Evolutionary conservation across 352 stramenopile species (phyloP), one percentile per base, ranked within the genome.

Genomic region (Phytophthora hibernalis): DNA sequence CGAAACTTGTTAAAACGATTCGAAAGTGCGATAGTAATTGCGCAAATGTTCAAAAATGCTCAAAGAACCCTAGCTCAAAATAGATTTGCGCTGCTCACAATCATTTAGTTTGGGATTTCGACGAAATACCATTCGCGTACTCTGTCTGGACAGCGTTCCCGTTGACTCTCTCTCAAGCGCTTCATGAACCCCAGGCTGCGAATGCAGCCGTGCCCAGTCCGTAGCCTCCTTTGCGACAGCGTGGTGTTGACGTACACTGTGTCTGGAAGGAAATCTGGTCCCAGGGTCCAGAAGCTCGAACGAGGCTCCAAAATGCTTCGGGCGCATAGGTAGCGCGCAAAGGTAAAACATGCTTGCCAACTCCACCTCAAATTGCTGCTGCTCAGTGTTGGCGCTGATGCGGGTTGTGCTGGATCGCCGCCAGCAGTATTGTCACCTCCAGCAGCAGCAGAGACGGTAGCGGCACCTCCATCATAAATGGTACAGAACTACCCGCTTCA

Each of bases 351-450:
- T 63, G 1, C 8, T 26, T 4, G 45, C 54, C 20, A 54, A 35
- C 28, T n/a, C 30, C 26, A 55, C n/a, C 2, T 56, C 24, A 55
- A 63, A 55, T n/a, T 63, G 44, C n/a, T 63, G 44, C 45, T 56
- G 33, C 16, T 63, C 20, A 20, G 11, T 33, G 33, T 59, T 6
- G 18, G 9, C 40, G n/a, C 24, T 44, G 53, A 12, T 22, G 38
- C 9, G 31, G 31, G 31, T 13, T 37, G 31, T 13, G 31, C 6
- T 11, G 31, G 1, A 9, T 3, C 31, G 31, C 6, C 31, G 31
- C 31, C 31, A 37, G 31, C 12, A 10, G 38, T 38, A 22, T 47
- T 47, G 31, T 21, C 33, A 26, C 31, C 31, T 15, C 35, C 5
- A 18, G 4, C 16, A 10, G 1, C 51, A 58, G 21, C 15, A 38